Evolutionary conservation across 2,329 filamentous ascomycete genomes (phyloP).

Genomic region (Penicillium sp.): DNA sequence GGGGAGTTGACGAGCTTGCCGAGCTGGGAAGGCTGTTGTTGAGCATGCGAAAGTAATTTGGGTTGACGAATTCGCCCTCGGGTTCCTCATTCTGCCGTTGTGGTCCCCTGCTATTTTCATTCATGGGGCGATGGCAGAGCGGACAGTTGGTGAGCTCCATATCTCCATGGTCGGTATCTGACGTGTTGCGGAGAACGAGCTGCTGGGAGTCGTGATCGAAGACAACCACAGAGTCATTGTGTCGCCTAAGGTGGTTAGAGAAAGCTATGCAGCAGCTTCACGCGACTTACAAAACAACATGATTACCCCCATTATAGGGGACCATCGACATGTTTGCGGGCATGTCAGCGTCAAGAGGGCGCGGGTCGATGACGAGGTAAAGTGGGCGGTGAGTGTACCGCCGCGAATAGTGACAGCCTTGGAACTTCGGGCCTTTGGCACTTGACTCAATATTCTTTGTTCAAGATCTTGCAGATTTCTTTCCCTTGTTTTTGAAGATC

Average conservation of each 20-base stretch:
- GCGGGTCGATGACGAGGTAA: constrained; percentile 13
- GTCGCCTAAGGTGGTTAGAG: constrained; percentile 63
- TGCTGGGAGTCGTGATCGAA: constrained; percentile 83
- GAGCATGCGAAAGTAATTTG: constrained; percentile 94
- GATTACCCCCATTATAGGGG: constrained; percentile 44
- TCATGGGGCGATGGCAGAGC: constrained; percentile 78
- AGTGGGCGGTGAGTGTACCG: constrained; percentile 2
- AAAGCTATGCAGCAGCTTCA: neutral
- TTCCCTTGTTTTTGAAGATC: neutral
- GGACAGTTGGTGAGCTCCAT: constrained; percentile 74
- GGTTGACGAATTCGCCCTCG: constrained; percentile 74
- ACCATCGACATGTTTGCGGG: constrained; percentile 46
- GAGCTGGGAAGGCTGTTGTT: constrained; percentile 58
- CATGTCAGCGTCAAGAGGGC: constrained; percentile 29
- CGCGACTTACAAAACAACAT: constrained; percentile 47
- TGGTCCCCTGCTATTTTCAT: constrained; percentile 49
- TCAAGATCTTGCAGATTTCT: neutral
- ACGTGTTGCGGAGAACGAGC: constrained; percentile 73
- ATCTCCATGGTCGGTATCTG: constrained; percentile 46
- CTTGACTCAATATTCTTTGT: neutral
- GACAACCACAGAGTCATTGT: constrained; percentile 89
- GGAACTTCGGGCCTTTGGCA: neutral
- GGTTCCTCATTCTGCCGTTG: constrained; percentile 32
- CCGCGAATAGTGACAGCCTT: neutral
- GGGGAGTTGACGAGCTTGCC: constrained; percentile 46